A percentile compares a stretch with the other conserved stretches of the same genome.
Conservation (phyloP, 768 basidiomycete genomes). For the Russula compacta region DNA sequence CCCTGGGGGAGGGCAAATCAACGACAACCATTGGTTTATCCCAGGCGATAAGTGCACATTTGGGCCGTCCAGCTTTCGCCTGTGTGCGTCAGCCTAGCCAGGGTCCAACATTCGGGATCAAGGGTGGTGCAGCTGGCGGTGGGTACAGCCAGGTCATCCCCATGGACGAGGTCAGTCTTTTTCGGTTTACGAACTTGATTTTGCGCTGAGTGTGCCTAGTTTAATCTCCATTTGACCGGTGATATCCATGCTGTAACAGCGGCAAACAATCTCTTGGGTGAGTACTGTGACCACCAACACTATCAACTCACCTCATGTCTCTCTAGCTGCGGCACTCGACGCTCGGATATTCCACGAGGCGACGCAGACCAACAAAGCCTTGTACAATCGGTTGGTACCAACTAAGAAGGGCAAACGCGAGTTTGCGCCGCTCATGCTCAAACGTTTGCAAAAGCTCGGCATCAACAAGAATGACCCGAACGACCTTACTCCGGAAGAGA, state of each 20-base stretch:
- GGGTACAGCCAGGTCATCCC: conserved; percentile 99
- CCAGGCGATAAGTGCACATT: conserved; percentile 91
- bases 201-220: conserved; percentile 36
- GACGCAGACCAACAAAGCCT: conserved; percentile 90
- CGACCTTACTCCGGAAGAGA: conserved; percentile 87
- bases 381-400: conserved; percentile 88
- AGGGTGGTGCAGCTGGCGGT: conserved; percentile 96
- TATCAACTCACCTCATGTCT: background rate
- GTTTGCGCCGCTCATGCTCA: conserved; percentile 94
- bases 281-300: conserved; percentile 12
- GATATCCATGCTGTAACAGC: conserved; percentile 98
- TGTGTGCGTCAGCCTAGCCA: conserved; percentile 98
- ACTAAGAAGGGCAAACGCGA: conserved; percentile 89
- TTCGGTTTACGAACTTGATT: background rate
- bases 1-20: conserved; percentile 95
- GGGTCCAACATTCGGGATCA: conserved; percentile 98
- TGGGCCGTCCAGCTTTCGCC: conserved; percentile 87
- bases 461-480: conserved; percentile 91
- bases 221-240: conserved; percentile 92
- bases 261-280: conserved; percentile 92
- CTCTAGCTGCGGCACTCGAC: conserved; percentile 83
- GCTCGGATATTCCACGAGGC: conserved; percentile 97
- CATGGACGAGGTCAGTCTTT: conserved; percentile 77
- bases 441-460: conserved; percentile 88
- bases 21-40: conserved; percentile 96